A percentile compares a stretch with the other conserved stretches of the same genome.
These are phyloP conservation scores for Phlyctochytrium planicorne DNA, from an alignment of 192 early-diverging fungal species.

Conservation along the genomic window DNA sequence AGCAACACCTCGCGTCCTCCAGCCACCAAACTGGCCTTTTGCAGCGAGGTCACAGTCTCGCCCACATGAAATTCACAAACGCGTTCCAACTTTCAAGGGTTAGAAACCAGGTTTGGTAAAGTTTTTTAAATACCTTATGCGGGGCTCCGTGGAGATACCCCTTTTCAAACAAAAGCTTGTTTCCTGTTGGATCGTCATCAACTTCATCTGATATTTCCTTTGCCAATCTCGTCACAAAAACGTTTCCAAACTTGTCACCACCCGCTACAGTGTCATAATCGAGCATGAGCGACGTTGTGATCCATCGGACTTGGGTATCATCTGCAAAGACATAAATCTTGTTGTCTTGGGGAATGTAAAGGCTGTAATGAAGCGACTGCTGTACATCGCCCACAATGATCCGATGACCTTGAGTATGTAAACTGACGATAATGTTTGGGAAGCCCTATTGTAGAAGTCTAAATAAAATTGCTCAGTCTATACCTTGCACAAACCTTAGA, in stretches of 20 bases:
- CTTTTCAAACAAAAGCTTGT: slow-evolving; percentile 77
- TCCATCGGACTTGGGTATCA: slow-evolving; percentile 86
- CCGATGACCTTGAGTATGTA: slow-evolving; percentile 78
- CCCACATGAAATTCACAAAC: slow-evolving; percentile 82
- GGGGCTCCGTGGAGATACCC: slow-evolving; percentile 81
- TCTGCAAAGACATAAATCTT: slow-evolving; percentile 89
- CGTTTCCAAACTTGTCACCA: slow-evolving; percentile 97
- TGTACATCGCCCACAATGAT: slow-evolving; percentile 86
- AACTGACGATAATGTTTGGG: slow-evolving; percentile 67
- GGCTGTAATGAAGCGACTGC: slow-evolving; percentile 80
- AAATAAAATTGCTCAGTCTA: background rate
- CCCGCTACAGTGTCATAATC: slow-evolving; percentile 92
- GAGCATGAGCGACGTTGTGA: slow-evolving; percentile 73
- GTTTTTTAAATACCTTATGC: slow-evolving; percentile 61
- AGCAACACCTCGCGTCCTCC: slow-evolving; percentile 85
- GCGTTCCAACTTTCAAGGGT: slow-evolving; percentile 50
- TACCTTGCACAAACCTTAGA: slow-evolving; percentile 57
- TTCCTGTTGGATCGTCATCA: slow-evolving; percentile 86
- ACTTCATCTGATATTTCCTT: slow-evolving; percentile 64
- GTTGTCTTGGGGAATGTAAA: slow-evolving; percentile 72
- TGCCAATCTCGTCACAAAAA: slow-evolving; percentile 76
- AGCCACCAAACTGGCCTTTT: slow-evolving; percentile 73
- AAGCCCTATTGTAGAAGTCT: slow-evolving; percentile 34
- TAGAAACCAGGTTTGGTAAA: slow-evolving; percentile 1
- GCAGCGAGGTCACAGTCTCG: slow-evolving; percentile 81